phyloP scores from a whole-genome alignment of 2,329 filamentous ascomycete species.

The Akanthomyces muscarius region DNA sequence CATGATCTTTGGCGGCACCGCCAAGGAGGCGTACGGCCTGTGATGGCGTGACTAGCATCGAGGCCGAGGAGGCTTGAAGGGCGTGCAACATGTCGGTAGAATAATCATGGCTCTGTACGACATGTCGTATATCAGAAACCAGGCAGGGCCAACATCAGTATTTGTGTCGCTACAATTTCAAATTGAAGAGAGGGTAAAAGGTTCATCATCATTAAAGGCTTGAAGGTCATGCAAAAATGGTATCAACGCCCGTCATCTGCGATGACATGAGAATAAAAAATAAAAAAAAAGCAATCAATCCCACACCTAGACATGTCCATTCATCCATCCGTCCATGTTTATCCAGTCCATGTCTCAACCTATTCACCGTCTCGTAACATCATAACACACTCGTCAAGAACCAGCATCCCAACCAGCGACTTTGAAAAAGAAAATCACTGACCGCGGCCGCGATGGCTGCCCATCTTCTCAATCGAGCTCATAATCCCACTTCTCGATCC shows the following conservation, averaged over 20 bases:
- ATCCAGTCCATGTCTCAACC: background rate
- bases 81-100: no score
- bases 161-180: no score
- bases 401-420: no score
- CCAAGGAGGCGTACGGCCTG: conserved; percentile 64
- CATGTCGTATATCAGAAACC: no score
- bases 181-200: no score
- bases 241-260: background rate
- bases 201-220: background rate
- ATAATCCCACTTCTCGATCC: conserved; percentile 62
- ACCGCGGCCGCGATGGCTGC: conserved; percentile 51
- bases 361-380: no score
- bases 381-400: no score
- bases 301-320: background rate
- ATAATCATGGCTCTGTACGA: no score
- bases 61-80: no score
- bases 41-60: conserved; percentile 18
- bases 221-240: background rate
- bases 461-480: conserved; percentile 86
- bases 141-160: no score
- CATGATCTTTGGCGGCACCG: conserved; percentile 70
- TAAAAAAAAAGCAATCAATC: background rate
- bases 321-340: background rate
- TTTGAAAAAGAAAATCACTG: background rate
- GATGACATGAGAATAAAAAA: background rate